Evolutionary conservation across 352 stramenopile species (phyloP), one percentile per base, ranked within the genome.

Genomic region (Plasmopara viticola): DNA sequence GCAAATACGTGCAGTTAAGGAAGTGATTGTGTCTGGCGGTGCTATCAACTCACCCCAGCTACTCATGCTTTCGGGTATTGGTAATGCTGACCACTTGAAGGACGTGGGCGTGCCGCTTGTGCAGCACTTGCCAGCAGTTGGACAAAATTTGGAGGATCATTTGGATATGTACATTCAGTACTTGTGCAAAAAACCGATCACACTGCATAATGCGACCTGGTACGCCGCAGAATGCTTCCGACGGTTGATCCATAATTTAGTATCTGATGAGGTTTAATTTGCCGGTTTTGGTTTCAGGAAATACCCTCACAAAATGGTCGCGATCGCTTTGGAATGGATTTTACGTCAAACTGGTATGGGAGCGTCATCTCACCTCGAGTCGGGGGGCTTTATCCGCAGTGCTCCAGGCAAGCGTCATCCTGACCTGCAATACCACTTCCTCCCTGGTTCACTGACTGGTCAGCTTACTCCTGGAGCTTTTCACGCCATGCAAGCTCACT

Each of bases 111-210:
- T 95, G 31, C 74, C 83, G 1, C 54, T 94, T 14, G 72, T 94
- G 28, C 73, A 90, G 29, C 65, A 94, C 56, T 15, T 90, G 38
- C 78, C 84, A 6, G 82, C 82, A 9, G 84, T 95, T 13, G 86
- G 86, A 15, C 67, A 89, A 51, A 93, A 95, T 68, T 84, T 95
- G 74, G 84, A 95, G 53, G 86, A 95, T 54, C 86, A 95, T 54
- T 46, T 95, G 28, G 86, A 94, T 47, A 56, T 94, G 43, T 95
- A 95, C 62, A 70, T 96, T 51, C 84, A 95, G 66, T 96, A 93
- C 72, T 61, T 74, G 54, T 94, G 81, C 68, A 91, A 83, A 40
- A 81, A 95, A 65, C 85, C 84, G 18, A 92, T 95, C 44, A 95
- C 83, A 48, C 77, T 96, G 18, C 86, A 95, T 62, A 90, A 93